Conservation (phyloP, 192 early-diverging fungal species). For the Neocallimastix lanati region DNA sequence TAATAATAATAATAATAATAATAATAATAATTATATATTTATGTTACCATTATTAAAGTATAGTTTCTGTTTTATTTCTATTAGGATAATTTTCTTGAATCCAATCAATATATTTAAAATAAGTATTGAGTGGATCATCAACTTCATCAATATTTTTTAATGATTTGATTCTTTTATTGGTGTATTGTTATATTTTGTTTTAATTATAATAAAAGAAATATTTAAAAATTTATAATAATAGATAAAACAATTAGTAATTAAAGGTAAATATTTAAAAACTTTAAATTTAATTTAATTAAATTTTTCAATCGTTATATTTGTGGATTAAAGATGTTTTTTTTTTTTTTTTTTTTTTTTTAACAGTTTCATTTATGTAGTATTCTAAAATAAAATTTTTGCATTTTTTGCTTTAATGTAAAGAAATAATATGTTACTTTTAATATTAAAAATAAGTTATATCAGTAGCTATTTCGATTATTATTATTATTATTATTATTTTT, state of each 20-base stretch:
- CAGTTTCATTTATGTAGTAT: constrained; percentile 4
- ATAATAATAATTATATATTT: too few species aligned
- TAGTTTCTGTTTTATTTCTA: constrained; percentile 3
- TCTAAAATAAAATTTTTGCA: constrained; percentile 21
- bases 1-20: too few species aligned
- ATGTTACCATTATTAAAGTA: too few species aligned
- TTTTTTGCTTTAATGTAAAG: constrained; percentile 39
- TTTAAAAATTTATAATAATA: too few species aligned
- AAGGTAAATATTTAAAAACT: too few species aligned
- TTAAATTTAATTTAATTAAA: neutral
- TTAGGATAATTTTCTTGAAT: constrained; percentile 10
- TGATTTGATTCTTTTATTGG: neutral
- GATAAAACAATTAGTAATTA: too few species aligned
- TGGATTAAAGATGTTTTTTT: too few species aligned
- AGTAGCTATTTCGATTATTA: too few species aligned
- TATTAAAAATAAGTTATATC: constrained; percentile 26
- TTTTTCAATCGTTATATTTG: too few species aligned
- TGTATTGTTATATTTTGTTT: too few species aligned
- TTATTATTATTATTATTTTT: too few species aligned
- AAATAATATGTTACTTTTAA: constrained; percentile 63
- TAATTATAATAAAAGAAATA: too few species aligned
- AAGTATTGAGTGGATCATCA: constrained; percentile 15
- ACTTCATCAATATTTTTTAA: neutral
- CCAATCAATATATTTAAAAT: constrained; percentile 17
- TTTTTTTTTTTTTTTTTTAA: neutral